Evolutionary conservation across 345 rosid species (phyloP).

Genomic region (Aquilaria sinensis): DNA sequence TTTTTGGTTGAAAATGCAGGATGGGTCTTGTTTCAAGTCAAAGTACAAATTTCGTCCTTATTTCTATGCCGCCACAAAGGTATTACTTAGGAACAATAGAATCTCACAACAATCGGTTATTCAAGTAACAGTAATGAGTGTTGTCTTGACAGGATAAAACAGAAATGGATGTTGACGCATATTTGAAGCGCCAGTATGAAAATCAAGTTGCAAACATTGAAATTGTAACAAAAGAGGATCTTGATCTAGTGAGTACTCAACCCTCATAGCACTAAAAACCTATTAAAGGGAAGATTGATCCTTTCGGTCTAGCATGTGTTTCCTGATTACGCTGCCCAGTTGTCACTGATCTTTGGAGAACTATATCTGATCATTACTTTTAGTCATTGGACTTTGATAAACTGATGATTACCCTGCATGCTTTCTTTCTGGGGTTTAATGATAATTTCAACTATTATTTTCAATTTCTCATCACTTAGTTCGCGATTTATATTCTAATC

Average conservation of each 20-base stretch:
- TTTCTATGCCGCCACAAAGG: conserved; percentile 83
- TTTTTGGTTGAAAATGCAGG: conserved; percentile 34
- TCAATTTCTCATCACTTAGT: too few species aligned
- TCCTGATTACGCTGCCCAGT: too few species aligned
- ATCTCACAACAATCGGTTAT: not conserved
- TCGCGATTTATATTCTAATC: too few species aligned
- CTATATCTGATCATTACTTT: too few species aligned
- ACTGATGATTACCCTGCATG: too few species aligned
- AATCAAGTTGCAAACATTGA: conserved; percentile 71
- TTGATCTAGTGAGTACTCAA: conserved; percentile 64
- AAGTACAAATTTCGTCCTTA: conserved; percentile 89
- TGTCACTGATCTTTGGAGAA: too few species aligned
- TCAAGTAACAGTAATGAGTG: conserved; percentile 10
- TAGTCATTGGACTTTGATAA: too few species aligned
- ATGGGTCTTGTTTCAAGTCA: conserved; percentile 81
- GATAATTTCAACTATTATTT: too few species aligned
- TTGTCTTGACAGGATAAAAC: conserved; percentile 42
- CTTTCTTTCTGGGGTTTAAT: too few species aligned
- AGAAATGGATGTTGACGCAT: conserved; percentile 94
- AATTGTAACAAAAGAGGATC: conserved; percentile 81
- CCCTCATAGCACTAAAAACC: not conserved
- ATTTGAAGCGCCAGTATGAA: conserved; percentile 76
- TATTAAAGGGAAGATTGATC: too few species aligned
- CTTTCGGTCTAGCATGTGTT: too few species aligned
- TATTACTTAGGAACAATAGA: conserved; percentile 14